Evolutionary conservation across 2,329 filamentous ascomycete species (phyloP).

Genomic region (Mycosphaerella arachidis): DNA sequence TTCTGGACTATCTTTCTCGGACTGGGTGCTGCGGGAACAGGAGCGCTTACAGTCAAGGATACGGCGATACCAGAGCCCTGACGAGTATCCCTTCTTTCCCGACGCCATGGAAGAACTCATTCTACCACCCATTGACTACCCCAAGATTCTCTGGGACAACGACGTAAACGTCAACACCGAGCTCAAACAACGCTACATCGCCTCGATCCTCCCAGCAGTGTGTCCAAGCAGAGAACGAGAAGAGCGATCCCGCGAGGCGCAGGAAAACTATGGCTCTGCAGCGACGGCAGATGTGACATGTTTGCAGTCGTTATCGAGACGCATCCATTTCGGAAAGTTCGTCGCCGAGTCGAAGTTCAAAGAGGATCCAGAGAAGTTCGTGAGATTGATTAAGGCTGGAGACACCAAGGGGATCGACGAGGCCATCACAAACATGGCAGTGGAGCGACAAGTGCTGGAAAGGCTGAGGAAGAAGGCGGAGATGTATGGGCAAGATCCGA

Average conservation of each 20-base stretch:
- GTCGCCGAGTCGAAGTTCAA: constrained; percentile 94
- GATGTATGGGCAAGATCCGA: constrained; percentile 90
- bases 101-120: constrained; percentile 73
- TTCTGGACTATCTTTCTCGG: constrained; percentile 73
- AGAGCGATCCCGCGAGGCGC: constrained; percentile 70
- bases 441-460: constrained; percentile 89
- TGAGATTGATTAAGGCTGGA: constrained; percentile 70
- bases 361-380: constrained; percentile 75
- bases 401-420: constrained; percentile 79
- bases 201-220: constrained; percentile 75
- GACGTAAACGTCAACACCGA: constrained; percentile 83
- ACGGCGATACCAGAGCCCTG: constrained; percentile 89
- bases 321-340: constrained; percentile 98
- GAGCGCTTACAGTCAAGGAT: constrained; percentile 89
- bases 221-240: constrained; percentile 72
- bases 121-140: constrained; percentile 83
- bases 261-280: constrained; percentile 92
- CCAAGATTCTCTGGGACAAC: constrained; percentile 80
- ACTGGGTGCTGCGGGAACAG: constrained; percentile 89
- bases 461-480: constrained; percentile 80
- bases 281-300: constrained; percentile 88
- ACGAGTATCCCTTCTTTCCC: constrained; percentile 97
- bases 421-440: constrained; percentile 82
- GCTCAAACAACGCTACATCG: constrained; percentile 81
- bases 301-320: constrained; percentile 80